Evolutionary conservation across 768 basidiomycete genomes (phyloP).

Genomic region (Clitopilus passeckerianus): DNA sequence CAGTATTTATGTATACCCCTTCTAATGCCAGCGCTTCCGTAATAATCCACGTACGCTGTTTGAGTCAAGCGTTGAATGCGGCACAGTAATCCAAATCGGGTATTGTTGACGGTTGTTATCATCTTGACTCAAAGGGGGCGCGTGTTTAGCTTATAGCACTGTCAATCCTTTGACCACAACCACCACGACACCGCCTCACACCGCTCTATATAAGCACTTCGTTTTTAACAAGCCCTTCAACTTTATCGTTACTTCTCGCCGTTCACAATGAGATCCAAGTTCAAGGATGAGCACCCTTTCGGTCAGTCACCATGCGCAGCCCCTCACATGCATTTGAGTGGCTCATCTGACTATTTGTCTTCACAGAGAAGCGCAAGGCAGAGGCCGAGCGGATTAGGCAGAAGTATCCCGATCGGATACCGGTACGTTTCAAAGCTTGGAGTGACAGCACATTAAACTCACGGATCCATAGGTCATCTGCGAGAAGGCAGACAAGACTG

Average conservation of each 20-base stretch:
- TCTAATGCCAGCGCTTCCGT: neutral
- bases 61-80: conserved; percentile 14
- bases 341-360: conserved; percentile 22
- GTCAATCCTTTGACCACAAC: conserved; percentile 17
- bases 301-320: conserved; percentile 49
- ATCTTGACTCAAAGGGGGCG: conserved; percentile 24
- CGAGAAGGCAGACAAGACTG: conserved; percentile 97
- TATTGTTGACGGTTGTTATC: conserved; percentile 17
- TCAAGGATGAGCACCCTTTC: conserved; percentile 99
- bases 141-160: conserved; percentile 33
- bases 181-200: conserved; percentile 15
- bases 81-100: conserved; percentile 1
- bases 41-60: conserved; percentile 28
- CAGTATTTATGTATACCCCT: neutral
- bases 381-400: conserved; percentile 97
- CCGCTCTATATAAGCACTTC: conserved; percentile 8
- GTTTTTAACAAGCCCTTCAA: conserved; percentile 1
- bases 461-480: conserved; percentile 79
- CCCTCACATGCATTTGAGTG: conserved; percentile 15
- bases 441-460: conserved; percentile 1
- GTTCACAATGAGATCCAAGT: conserved; percentile 80
- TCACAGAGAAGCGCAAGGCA: conserved; percentile 95
- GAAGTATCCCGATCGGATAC: conserved; percentile 98
- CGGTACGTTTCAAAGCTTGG: conserved; percentile 52
- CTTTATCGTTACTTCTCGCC: conserved; percentile 2